Percentiles rank a stretch among this genome's conserved stretches.
phyloP scores from a whole-genome alignment of 2,329 filamentous ascomycete genomes.

The Aspergillus floridensis region DNA sequence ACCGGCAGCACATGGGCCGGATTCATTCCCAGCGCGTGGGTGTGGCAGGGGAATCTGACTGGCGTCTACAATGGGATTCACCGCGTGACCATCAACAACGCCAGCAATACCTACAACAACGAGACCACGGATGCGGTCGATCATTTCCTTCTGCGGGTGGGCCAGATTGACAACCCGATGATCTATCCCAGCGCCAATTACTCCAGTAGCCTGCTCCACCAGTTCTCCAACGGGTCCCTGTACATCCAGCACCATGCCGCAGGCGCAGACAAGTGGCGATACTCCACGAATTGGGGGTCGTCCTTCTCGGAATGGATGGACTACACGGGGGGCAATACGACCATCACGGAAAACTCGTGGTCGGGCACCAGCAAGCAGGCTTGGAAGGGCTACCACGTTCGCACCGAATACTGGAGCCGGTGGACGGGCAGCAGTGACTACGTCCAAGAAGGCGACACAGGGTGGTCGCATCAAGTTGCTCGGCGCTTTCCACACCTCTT shows the following conservation, averaged over 20 bases:
- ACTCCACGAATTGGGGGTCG: conserved; percentile 60
- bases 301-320: conserved; percentile 57
- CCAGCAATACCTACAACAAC: conserved; percentile 43
- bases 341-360: conserved; percentile 52
- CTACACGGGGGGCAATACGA: conserved; percentile 52
- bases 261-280: conserved; percentile 61
- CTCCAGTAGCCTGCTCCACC: conserved; percentile 51
- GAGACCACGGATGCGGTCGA: conserved; percentile 53
- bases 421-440: conserved; percentile 58
- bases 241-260: conserved; percentile 57
- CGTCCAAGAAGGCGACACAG: conserved; percentile 57
- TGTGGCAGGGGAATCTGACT: conserved; percentile 51
- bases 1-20: conserved; percentile 41
- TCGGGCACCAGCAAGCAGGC: conserved; percentile 53
- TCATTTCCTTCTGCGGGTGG: conserved; percentile 58
- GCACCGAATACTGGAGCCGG: conserved; percentile 61
- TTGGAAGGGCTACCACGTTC: conserved; percentile 61
- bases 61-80: conserved; percentile 61
- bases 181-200: conserved; percentile 60
- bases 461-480: conserved; percentile 34
- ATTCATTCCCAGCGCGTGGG: conserved; percentile 53
- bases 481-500: conserved; percentile 61
- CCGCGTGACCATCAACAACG: conserved; percentile 55
- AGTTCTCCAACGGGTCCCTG: conserved; percentile 41
- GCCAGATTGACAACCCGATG: conserved; percentile 56